Evolutionary conservation across 2,329 filamentous ascomycete genomes (phyloP), one percentile per base, ranked within the genome.

Genomic region (Calonectria montana): DNA sequence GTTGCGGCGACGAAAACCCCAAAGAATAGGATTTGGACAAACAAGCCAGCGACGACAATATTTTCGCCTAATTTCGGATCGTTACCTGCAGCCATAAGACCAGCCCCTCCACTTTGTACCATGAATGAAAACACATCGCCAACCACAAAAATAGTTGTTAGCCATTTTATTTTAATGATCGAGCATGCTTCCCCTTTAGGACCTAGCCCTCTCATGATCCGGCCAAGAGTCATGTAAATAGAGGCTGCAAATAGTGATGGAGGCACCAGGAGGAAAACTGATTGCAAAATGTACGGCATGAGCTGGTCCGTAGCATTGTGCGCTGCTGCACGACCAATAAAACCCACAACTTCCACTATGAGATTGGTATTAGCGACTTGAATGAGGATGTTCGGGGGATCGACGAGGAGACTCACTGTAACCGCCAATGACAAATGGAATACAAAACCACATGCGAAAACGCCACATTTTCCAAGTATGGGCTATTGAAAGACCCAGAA

Each of bases 21-120:
- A 63, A 91, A 90, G 59, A 87, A 85, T 6, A 88, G 35, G 6
- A 91, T 83, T 70, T 92, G 90, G 1, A 91, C 78, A 4, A 87
- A 81, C 1, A 91, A 80, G 4, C 89, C 89, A 1, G 73, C 86
- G 2, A 91, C 81, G 3, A 91, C 86, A 31, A 91, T 76, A 2
- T 86, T 83, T 63, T 67, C 37, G 4, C 50, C 65, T 16, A 67
- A 7, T 0, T 86, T 78, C 25, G 86, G 87, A 0, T 77, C 75
- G 2, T 72, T 45, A 4, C 77, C n/a, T 2, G 74, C 63, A 9
- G 73, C 71, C 13, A 85, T 78, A 61, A 75, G 65, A 0, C 78
- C 79, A 1, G 66, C 89, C 0, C 73, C 37, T 23, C 63, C 65
- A 2, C 50, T 71, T 8, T 76, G 75, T 0, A 76, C 29, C 7